Percentiles rank a stretch among this genome's conserved stretches.
Evolutionary conservation across 2,329 filamentous ascomycete species (phyloP).

Genomic region (Fusarium lateritium): DNA sequence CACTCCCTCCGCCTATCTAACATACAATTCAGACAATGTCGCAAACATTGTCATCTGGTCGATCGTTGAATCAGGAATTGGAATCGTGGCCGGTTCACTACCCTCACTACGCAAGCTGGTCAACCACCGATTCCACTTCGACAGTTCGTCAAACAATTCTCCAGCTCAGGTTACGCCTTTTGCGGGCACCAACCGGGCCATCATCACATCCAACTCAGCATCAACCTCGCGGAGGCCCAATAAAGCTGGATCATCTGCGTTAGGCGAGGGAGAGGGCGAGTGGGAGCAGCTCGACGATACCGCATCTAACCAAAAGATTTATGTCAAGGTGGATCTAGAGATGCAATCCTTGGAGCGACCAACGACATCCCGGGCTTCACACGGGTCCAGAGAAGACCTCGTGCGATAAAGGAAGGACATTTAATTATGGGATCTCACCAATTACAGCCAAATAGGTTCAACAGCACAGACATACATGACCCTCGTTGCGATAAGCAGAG

Average conservation of each 20-base stretch:
- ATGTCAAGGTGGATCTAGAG: conserved; percentile 23
- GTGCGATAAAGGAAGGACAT: not conserved
- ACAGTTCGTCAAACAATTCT: not conserved
- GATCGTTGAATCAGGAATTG: conserved; percentile 35
- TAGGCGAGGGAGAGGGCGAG: not conserved
- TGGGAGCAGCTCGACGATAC: conserved; percentile 20
- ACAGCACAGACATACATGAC: not conserved
- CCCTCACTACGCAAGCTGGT: conserved; percentile 27
- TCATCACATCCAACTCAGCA: conserved; percentile 2
- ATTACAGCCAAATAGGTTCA: not conserved
- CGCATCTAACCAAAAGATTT: conserved; percentile 2
- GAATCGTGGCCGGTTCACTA: conserved; percentile 32
- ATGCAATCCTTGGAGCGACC: conserved; percentile 14
- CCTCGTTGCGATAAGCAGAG: not conserved
- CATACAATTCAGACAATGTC: conserved; percentile 10
- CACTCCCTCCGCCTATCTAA: not conserved
- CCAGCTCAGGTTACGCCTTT: conserved; percentile 16
- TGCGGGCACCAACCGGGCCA: not conserved
- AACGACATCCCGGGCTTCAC: not conserved
- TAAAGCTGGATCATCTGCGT: too few relatives aligned
- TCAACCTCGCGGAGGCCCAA: not conserved
- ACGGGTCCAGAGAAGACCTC: not conserved
- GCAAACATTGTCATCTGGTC: conserved; percentile 33
- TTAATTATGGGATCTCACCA: not conserved
- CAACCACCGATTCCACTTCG: conserved; percentile 15